Base-by-base conservation (phyloP, 2,329 filamentous ascomycete genomes). In the Lecanoromycetidae sp. region DNA sequence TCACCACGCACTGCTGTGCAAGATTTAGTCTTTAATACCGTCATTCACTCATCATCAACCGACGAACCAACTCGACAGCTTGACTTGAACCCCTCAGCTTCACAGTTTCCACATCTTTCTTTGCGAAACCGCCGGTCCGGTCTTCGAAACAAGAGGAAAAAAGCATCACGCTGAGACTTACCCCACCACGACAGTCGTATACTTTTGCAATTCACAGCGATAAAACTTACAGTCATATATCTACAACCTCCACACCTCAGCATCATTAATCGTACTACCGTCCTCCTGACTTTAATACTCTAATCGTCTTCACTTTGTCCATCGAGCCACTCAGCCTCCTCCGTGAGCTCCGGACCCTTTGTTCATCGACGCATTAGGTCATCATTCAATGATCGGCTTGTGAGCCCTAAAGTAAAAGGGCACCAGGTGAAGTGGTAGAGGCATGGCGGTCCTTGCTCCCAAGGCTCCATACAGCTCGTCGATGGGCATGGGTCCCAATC, bases 391-490 rank as follows among this genome's bases (percentile, higher is more conserved):
- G 44, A 20, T 40, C 37, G 27, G 27, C 13, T 34, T 15, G 12
- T 19, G 25, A 9, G 9, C 12, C 22, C 5, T 23, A 46, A 27
- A 19, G 33, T 46, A 46, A 36, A 38, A 23, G 27, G 29, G 30
- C 36, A 33, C 20, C 27, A 26, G n/a, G 19, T n/a, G 29, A 32
- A 25, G 7, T 29, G 7, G 13, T 33, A 20, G 34, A 25, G 19
- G 30, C 27, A 86, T 87, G 84, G 80, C 84, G 58, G 84, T 87
- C 78, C 69, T 88, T 59, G 84, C 84, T 55, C 79, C 83, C 51
- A 87, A 87, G 63, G 71, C 48, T 25, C 33, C 43, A 5, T 54
- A 54, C 25, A 41, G 50, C 13, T 48, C 52, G 13, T 41, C 49
- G 8, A 44, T 54, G 43, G 53, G 53, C 23, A 50, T 55, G 41